Evolutionary conservation across 768 basidiomycete species (phyloP).

Genomic region (Hericium rajendrae): DNA sequence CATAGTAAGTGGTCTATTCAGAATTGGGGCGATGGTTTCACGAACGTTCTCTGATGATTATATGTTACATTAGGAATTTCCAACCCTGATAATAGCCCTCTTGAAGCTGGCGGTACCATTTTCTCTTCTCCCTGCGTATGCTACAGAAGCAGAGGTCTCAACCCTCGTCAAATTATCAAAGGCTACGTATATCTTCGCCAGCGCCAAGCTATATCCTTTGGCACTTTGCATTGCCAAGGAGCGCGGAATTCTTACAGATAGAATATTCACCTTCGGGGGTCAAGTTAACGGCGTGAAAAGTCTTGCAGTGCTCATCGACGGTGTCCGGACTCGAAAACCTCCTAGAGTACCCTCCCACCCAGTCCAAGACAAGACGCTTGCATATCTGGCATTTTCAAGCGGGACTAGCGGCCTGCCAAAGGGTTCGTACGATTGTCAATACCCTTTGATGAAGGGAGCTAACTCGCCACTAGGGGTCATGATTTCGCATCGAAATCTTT

Average conservation of each 20-base stretch:
- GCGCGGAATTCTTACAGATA: slow-evolving; percentile 26
- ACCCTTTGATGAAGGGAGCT: not conserved
- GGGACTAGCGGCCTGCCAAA: slow-evolving; percentile 73
- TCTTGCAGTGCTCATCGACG: slow-evolving; percentile 35
- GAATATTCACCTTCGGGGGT: slow-evolving; percentile 43
- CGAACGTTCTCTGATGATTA: not conserved
- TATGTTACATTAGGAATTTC: slow-evolving; percentile 36
- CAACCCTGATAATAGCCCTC: slow-evolving; percentile 39
- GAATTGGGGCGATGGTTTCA: not conserved
- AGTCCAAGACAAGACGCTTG: slow-evolving; percentile 46
- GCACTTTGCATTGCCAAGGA: slow-evolving; percentile 30
- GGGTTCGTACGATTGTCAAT: slow-evolving; percentile 28
- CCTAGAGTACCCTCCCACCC: slow-evolving; percentile 34
- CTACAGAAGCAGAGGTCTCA: slow-evolving; percentile 47
- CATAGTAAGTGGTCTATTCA: slow-evolving; percentile 21
- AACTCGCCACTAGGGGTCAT: slow-evolving; percentile 42
- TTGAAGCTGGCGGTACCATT: slow-evolving; percentile 43
- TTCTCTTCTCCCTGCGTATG: slow-evolving; percentile 43
- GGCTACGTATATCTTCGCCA: slow-evolving; percentile 45
- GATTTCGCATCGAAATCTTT: slow-evolving; percentile 60
- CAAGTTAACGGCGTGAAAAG: slow-evolving; percentile 29
- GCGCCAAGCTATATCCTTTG: slow-evolving; percentile 31
- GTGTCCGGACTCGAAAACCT: slow-evolving; percentile 26
- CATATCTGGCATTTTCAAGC: slow-evolving; percentile 68
- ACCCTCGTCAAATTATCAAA: slow-evolving; percentile 38